phyloP scores from a whole-genome alignment of 208 protist genomes.

The Leptomonas seymouri region DNA sequence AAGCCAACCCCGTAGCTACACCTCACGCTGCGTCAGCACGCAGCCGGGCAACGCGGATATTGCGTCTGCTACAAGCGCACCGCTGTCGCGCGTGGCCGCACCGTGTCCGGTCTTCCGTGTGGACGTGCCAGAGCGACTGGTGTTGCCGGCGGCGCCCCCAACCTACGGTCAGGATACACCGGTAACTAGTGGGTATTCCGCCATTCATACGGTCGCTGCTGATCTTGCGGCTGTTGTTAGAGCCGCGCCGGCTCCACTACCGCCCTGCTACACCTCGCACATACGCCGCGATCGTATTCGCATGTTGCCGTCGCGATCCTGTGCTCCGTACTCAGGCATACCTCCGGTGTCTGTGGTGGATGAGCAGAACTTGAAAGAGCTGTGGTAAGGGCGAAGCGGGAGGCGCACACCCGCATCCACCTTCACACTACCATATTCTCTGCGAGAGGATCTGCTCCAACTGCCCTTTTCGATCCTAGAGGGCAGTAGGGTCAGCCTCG shows the following conservation, averaged over 20 bases:
- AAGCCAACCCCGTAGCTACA: slow-evolving; percentile 18
- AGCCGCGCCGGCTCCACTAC: not conserved
- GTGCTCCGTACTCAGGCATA: not conserved
- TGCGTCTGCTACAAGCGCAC: not conserved
- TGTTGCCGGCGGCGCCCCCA: not conserved
- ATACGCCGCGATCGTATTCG: slow-evolving; percentile 8
- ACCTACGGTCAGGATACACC: not conserved
- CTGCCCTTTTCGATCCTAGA: no score
- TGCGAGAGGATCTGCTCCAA: no score
- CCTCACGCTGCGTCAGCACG: not conserved
- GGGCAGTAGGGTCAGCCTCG: no score
- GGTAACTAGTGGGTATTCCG: not conserved
- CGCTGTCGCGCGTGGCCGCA: not conserved
- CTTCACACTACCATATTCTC: not conserved
- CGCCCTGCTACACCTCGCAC: slow-evolving; percentile 11
- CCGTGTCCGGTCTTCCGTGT: not conserved
- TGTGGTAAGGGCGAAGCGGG: slow-evolving; percentile 11
- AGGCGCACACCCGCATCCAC: not conserved
- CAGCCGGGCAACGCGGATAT: not conserved
- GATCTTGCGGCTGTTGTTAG: not conserved
- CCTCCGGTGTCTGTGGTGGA: slow-evolving; percentile 16
- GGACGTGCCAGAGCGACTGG: not conserved
- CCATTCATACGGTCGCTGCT: not conserved
- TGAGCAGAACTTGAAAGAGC: slow-evolving; percentile 25
- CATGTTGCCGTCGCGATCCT: not conserved